A percentile compares a stretch with the other conserved stretches of the same genome.
Conservation (phyloP, 2,329 filamentous ascomycete species). For the Fusarium subtropicale region DNA sequence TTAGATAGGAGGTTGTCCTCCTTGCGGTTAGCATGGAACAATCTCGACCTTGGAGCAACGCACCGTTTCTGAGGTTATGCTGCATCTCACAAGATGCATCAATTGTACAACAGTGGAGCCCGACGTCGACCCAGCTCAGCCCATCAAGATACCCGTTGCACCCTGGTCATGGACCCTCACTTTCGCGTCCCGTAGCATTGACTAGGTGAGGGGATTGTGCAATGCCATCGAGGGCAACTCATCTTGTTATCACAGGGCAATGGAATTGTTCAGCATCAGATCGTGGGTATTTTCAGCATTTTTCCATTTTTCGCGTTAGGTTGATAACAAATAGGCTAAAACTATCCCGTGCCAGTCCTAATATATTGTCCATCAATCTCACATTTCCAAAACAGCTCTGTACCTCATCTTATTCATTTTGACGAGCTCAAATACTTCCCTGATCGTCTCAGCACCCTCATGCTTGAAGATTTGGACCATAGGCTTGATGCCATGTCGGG, state of each 20-base stretch:
- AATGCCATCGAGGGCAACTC: fast-evolving
- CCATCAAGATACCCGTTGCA: not conserved
- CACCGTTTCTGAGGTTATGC: too few relatives aligned
- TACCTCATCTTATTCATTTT: constrained; percentile 18
- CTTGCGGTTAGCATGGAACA: not conserved
- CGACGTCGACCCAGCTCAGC: not conserved
- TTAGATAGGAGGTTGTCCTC: not conserved
- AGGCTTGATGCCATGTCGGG: not conserved
- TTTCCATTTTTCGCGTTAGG: too few relatives aligned
- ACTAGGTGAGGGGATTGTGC: too few relatives aligned
- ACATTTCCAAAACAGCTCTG: constrained; percentile 11
- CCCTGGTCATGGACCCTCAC: too few relatives aligned
- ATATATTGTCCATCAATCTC: not conserved
- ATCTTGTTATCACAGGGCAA: not conserved
- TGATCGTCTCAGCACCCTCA: constrained; percentile 4
- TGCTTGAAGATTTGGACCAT: constrained; percentile 18
- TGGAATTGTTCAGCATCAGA: not conserved
- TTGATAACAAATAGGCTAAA: not conserved
- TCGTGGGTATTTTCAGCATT: not conserved
- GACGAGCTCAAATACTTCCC: not conserved
- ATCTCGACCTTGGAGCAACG: not conserved
- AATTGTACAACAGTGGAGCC: not conserved
- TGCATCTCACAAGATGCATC: not conserved
- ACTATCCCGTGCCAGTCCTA: not conserved
- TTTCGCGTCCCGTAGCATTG: not conserved